Conservation (phyloP, 2,329 filamentous ascomycete species). For the Fusarium duplospermum region DNA sequence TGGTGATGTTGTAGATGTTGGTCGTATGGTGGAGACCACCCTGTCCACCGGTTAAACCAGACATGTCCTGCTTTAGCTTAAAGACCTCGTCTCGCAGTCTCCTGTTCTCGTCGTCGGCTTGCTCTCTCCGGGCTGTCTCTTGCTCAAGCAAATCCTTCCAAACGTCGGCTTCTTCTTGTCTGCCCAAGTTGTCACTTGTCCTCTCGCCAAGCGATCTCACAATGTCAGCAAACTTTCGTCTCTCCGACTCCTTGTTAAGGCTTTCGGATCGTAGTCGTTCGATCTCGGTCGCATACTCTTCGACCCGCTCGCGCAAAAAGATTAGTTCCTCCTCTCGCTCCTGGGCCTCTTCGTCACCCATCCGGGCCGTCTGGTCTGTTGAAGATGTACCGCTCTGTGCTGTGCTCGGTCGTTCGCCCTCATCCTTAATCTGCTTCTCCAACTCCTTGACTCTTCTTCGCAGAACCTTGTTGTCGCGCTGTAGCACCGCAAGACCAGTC, state of each 20-base stretch:
- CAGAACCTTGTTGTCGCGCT: conserved; percentile 89
- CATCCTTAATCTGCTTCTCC: conserved; percentile 80
- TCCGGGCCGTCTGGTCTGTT: conserved; percentile 66
- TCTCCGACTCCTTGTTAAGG: conserved; percentile 83
- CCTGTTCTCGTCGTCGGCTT: conserved; percentile 89
- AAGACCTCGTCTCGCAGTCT: conserved; percentile 86
- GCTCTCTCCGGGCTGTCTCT: conserved; percentile 88
- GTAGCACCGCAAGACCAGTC: conserved; percentile 86
- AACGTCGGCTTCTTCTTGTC: conserved; percentile 79
- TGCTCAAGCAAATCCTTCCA: conserved; percentile 96
- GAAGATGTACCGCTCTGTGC: conserved; percentile 67
- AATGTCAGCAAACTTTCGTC: conserved; percentile 85
- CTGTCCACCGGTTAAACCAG: conserved; percentile 52
- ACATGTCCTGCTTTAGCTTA: conserved; percentile 72
- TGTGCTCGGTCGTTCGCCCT: conserved; percentile 71
- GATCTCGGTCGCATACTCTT: conserved; percentile 85
- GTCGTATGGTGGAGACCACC: conserved; percentile 66
- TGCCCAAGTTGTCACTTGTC: conserved; percentile 61
- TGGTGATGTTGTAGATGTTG: conserved; percentile 74
- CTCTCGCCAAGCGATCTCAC: conserved; percentile 67
- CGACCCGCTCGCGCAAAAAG: conserved; percentile 85
- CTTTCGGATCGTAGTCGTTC: conserved; percentile 84
- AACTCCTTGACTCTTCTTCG: conserved; percentile 86
- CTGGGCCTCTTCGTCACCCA: conserved; percentile 69
- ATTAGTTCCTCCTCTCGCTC: conserved; percentile 87